Evolutionary conservation across 176 grass and related monocot species (phyloP).

Genomic region (Pontederia paniculata): DNA sequence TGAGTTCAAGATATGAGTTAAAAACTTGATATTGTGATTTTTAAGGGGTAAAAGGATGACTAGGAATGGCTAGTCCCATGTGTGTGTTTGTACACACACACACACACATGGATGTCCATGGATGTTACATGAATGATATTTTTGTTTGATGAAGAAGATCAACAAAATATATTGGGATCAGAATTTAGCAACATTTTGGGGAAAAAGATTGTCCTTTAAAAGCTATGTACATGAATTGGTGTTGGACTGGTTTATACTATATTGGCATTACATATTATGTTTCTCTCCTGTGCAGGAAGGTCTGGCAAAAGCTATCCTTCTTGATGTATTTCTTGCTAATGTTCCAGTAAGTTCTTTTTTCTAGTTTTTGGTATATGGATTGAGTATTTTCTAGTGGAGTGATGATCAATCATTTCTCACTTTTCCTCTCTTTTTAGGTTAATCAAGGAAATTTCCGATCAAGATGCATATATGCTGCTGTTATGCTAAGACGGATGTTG

Average conservation of each 20-base stretch:
- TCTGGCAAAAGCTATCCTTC: constrained; percentile 52
- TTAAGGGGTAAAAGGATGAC: too few relatives aligned
- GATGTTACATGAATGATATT: too few relatives aligned
- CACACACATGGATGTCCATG: too few relatives aligned
- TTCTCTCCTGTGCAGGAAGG: constrained; percentile 38
- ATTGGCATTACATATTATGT: not conserved
- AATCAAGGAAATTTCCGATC: constrained; percentile 47
- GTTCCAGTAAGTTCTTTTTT: constrained; percentile 41
- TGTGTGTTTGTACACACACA: too few relatives aligned
- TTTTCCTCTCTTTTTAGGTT: constrained; percentile 32
- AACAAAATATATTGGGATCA: too few relatives aligned
- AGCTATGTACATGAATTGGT: not conserved
- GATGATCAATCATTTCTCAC: not conserved
- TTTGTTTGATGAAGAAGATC: too few relatives aligned
- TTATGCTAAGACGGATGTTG: constrained; percentile 95
- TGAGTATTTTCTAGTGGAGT: constrained; percentile 2
- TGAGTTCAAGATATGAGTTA: too few relatives aligned
- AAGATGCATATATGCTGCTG: constrained; percentile 79
- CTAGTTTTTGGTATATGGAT: not conserved
- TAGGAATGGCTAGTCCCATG: too few relatives aligned
- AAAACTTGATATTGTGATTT: too few relatives aligned
- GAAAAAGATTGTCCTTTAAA: not conserved
- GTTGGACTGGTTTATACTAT: not conserved
- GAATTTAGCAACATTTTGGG: not conserved
- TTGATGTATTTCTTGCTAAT: constrained; percentile 86